Conservation (phyloP, 768 basidiomycete genomes). For the Boletus coccyginus region DNA sequence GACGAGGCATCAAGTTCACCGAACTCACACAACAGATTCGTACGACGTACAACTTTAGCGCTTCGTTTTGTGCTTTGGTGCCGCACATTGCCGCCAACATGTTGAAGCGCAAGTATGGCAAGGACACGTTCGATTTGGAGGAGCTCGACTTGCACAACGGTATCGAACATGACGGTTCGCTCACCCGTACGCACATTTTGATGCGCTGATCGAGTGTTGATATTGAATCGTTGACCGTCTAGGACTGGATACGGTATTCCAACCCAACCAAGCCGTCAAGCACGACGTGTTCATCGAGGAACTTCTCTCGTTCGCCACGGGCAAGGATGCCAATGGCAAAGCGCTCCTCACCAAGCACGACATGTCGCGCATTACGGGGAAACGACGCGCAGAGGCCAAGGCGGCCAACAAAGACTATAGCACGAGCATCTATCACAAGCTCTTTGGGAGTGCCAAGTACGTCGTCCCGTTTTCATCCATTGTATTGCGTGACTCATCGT, state of each 20-base stretch:
- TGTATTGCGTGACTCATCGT: no score
- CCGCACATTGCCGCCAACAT: conserved; percentile 58
- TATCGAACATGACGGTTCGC: conserved; percentile 36
- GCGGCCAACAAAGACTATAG: conserved; percentile 57
- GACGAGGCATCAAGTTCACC: conserved; percentile 65
- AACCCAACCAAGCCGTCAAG: conserved; percentile 51
- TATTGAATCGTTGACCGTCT: neutral
- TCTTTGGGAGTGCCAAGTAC: conserved; percentile 71
- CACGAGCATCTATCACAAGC: conserved; percentile 48
- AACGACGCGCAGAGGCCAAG: conserved; percentile 60
- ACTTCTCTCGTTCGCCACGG: conserved; percentile 57
- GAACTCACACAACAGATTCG: conserved; percentile 44
- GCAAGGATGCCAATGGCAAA: conserved; percentile 49
- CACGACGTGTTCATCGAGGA: conserved; percentile 53
- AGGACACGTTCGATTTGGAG: conserved; percentile 58
- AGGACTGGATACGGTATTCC: conserved; percentile 54
- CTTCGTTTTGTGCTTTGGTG: conserved; percentile 66
- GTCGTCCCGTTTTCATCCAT: no score
- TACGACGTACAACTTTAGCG: conserved; percentile 64
- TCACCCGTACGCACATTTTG: conserved; percentile 29
- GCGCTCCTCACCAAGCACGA: conserved; percentile 54
- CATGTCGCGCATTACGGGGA: conserved; percentile 53
- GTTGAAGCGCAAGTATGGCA: conserved; percentile 53
- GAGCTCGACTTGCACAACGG: conserved; percentile 75
- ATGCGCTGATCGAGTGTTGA: neutral